Base-by-base conservation (phyloP, 2,329 filamentous ascomycete genomes). In the Fusarium foetens region DNA sequence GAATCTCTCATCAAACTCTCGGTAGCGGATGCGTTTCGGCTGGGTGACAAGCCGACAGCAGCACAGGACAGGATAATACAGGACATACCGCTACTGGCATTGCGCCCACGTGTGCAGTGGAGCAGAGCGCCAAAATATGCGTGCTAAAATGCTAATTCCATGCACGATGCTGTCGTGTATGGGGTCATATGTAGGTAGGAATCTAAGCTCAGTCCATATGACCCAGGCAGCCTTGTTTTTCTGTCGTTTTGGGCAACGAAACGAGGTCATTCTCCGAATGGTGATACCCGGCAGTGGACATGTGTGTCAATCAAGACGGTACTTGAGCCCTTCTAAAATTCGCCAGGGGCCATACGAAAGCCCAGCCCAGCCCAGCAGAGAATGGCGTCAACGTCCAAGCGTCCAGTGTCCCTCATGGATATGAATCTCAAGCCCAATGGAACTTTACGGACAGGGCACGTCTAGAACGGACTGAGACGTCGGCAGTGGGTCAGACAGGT, bases 381-480 rank as follows among this genome's bases (percentile, higher is more conserved):
- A 42, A 76, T 76, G 75, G 75, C 75, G 75, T 76, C 75, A 76
- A 66, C 60, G 62, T 45, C 72, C 69, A 67, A 77, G 73, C 63
- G 62, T 42, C 59, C 14, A 53, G 46, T 42, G 29, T 43, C 43
- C 13, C 45, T 64, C 66, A 66, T 63, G 72, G 68, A 68, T 72
- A 62, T 65, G 66, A 73, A 74, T 35, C 43, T 17, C 23, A 52
- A 58, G 25, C 35, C 53, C 39, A 57, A 57, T 73, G 66, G 70
- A 60, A 49, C 51, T 39, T 41, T 33, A 38, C 43, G 11, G 48
- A 49, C 51, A 58, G 46, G 59, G 57, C 39, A 57, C 65, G 63
- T 75, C 66, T 74, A 68, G 64, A 66, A 76, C 57, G 46, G 68
- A 60, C 52, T 29, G 46, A 73, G 55, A 63, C 52, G 66, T 63